Conservation (phyloP, 352 stramenopile genomes). For the Pythium utonaiense region DNA sequence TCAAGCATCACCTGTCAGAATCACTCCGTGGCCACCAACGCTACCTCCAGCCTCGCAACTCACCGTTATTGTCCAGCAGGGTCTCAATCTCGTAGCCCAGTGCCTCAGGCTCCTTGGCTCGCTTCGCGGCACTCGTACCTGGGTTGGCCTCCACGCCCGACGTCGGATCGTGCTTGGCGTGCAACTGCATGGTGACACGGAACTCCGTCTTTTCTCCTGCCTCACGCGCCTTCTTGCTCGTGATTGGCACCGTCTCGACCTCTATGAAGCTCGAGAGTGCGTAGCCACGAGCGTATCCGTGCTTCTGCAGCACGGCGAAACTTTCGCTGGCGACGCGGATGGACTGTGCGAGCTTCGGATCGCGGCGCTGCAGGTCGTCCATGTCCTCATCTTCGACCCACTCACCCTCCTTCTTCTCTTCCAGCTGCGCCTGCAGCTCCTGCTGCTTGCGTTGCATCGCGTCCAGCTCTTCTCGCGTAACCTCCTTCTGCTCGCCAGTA, state of each 20-base stretch:
- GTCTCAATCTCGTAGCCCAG: slow-evolving; percentile 33
- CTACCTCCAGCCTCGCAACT: too few relatives aligned
- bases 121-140: slow-evolving; percentile 30
- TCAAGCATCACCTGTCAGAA: not conserved
- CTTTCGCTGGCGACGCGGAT: slow-evolving; percentile 42
- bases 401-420: slow-evolving; percentile 20
- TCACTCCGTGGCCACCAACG: too few relatives aligned
- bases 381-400: slow-evolving; percentile 31
- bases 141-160: slow-evolving; percentile 17
- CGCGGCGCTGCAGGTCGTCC: slow-evolving; percentile 32
- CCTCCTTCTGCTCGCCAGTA: slow-evolving; percentile 40
- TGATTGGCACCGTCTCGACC: slow-evolving; percentile 29
- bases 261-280: slow-evolving; percentile 54
- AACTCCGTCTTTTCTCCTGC: slow-evolving; percentile 32
- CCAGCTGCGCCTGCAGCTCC: slow-evolving; percentile 23
- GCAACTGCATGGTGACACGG: slow-evolving; percentile 48
- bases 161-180: slow-evolving; percentile 22
- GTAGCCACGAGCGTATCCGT: slow-evolving; percentile 57
- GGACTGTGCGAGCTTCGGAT: slow-evolving; percentile 46
- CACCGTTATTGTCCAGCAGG: slow-evolving; percentile 29
- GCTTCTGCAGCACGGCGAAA: slow-evolving; percentile 51
- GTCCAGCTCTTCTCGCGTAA: slow-evolving; percentile 24
- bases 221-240: slow-evolving; percentile 24
- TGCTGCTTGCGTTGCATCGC: slow-evolving; percentile 22
- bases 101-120: slow-evolving; percentile 8